Evolutionary conservation across 441 rosid species (phyloP).

Genomic region (Erysimum pusillum): DNA sequence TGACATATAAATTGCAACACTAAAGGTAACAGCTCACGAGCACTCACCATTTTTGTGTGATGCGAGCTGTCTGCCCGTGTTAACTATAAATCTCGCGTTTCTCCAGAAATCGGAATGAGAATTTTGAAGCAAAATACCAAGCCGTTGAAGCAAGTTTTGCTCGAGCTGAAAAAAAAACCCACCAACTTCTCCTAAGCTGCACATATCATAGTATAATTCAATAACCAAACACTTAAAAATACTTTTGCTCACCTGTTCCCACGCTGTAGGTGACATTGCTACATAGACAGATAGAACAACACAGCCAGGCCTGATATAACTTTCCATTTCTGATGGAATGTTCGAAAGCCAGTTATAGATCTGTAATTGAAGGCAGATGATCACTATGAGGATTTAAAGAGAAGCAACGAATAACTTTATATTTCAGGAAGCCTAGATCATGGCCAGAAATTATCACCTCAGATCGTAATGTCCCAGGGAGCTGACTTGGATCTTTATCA

Average conservation of each 20-base stretch:
- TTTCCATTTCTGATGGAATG: constrained; percentile 95
- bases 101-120: constrained; percentile 79
- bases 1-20: background rate
- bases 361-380: constrained; percentile 51
- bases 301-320: constrained; percentile 96
- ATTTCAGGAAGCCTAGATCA: constrained; percentile 10
- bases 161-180: constrained; percentile 64
- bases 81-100: constrained; percentile 72
- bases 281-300: constrained; percentile 80
- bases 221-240: constrained; percentile 4
- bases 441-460: constrained; percentile 59
- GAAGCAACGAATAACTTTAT: constrained; percentile 22
- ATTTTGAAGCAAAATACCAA: constrained; percentile 63
- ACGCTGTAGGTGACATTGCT: constrained; percentile 71
- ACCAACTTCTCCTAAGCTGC: constrained; percentile 42
- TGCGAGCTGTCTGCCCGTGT: constrained; percentile 70
- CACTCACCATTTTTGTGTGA: constrained; percentile 78
- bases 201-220: constrained; percentile 35
- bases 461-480: constrained; percentile 74
- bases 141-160: constrained; percentile 62
- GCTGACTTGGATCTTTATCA: constrained; percentile 90
- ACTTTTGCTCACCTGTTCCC: constrained; percentile 79
- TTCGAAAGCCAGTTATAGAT: constrained; percentile 88
- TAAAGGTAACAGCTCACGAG: constrained; percentile 17
- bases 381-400: constrained; percentile 14